Base-by-base conservation (phyloP, 345 rosid species). In the Hypericum perforatum region DNA sequence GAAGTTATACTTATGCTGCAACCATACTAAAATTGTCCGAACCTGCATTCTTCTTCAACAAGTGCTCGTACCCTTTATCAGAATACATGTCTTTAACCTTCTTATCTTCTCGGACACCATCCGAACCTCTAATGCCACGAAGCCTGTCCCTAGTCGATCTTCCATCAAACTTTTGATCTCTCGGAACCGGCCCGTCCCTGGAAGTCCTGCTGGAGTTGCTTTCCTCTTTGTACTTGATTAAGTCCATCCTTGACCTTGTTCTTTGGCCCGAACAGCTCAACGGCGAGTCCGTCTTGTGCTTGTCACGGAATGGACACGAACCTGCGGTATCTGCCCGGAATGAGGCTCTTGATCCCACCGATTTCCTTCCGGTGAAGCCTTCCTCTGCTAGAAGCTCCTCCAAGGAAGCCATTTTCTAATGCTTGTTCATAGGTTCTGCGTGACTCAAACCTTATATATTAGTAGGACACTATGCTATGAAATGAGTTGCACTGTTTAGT, bases 341-440 rank as follows among this genome's bases (percentile, higher is more conserved):
- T 6, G 79, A 73, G 47, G 71, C 39, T 67, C 76, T 74, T 10
- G 70, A 41, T 62, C 66, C 53, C 29, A 54, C 37, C 59, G 75
- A 68, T 57, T 60, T 68, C 49, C 73, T 63, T 49, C 81, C 78
- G 60, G 47, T 65, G 56, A 83, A 80, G 40, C 86, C 86, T 57
- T 83, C 91, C 66, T 74, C 70, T 46, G 70, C 73, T 39, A 83
- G 86, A 66, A 83, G 82, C 45, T 80, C 75, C 72, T 70, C 84
- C 73, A 76, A 78, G 16, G 86, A 22, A 22, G 32, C 77, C 86
- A 76, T 82, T 32, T 49, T 45, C 32, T 22, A 4, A 4, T 22
- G 32, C n/a, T n/a, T n/a, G n/a, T n/a, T n/a, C n/a, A n/a, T n/a
- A n/a, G n/a, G n/a, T n/a, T n/a, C n/a, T n/a, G n/a, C n/a, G n/a